Percentiles rank a stretch among this genome's conserved stretches.
These are phyloP conservation scores for Nephelium lappaceum DNA, from an alignment of 345 rosid species.

Conservation along the genomic window DNA sequence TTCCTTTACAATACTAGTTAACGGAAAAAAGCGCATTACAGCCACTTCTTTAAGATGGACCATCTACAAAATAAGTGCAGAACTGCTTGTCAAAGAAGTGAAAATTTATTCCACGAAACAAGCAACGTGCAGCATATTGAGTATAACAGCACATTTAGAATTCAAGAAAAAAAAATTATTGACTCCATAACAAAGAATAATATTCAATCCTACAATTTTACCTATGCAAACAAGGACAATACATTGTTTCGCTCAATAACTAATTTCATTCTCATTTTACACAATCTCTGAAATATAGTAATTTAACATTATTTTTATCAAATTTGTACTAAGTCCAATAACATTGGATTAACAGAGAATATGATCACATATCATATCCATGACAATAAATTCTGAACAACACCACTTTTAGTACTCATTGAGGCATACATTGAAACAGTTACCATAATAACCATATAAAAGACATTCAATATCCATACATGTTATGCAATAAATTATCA, in stretches of 20 bases:
- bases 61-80: conserved; percentile 88
- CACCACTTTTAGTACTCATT: too few relatives aligned
- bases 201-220: conserved; percentile 25
- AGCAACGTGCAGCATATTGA: conserved; percentile 41
- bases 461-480: too few relatives aligned
- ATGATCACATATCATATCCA: too few relatives aligned
- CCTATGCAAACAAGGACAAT: neutral
- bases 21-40: too few relatives aligned
- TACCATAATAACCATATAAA: too few relatives aligned
- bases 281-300: neutral
- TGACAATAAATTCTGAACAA: too few relatives aligned
- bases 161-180: neutral
- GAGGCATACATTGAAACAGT: too few relatives aligned
- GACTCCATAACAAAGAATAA: neutral
- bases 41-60: too few relatives aligned
- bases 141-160: neutral
- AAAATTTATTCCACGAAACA: conserved; percentile 61
- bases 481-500: too few relatives aligned
- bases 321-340: neutral
- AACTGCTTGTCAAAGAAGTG: conserved; percentile 87
- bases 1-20: too few relatives aligned
- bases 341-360: neutral
- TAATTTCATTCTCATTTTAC: neutral
- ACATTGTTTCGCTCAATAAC: neutral
- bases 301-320: neutral